These are phyloP conservation scores for Plantago elongata DNA, from an alignment of 257 asterid species.

Conservation along the genomic window DNA sequence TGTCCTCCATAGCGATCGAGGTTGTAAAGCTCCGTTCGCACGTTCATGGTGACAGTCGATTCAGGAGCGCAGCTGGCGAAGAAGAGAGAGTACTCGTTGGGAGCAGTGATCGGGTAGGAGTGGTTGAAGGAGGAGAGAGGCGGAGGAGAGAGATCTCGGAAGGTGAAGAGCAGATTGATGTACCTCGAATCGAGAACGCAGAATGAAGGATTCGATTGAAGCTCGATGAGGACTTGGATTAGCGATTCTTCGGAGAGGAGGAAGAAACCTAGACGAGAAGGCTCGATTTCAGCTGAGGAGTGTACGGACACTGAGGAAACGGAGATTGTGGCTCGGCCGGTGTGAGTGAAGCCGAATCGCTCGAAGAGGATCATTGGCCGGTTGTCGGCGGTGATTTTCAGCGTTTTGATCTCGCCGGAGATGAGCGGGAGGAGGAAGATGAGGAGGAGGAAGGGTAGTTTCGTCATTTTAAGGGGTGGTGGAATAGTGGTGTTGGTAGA, in stretches of 20 bases:
- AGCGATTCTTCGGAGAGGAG: constrained; percentile 68
- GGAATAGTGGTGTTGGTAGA: background rate
- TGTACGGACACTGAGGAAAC: constrained; percentile 34
- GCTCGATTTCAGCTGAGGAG: constrained; percentile 23
- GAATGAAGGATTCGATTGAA: constrained; percentile 56
- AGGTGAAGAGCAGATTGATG: constrained; percentile 41
- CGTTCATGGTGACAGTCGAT: constrained; percentile 56
- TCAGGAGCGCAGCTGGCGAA: constrained; percentile 68
- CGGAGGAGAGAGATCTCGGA: constrained; percentile 42
- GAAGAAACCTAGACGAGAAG: constrained; percentile 65
- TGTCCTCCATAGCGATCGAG: constrained; percentile 49
- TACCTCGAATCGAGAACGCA: constrained; percentile 55
- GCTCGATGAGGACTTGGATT: constrained; percentile 38
- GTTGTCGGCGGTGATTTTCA: constrained; percentile 48
- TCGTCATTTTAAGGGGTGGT: background rate
- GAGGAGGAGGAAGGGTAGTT: constrained; percentile 14
- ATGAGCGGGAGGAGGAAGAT: constrained; percentile 23
- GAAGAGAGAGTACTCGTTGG: constrained; percentile 67
- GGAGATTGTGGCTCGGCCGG: constrained; percentile 68
- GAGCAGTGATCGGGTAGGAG: constrained; percentile 38
- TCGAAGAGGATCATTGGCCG: constrained; percentile 66
- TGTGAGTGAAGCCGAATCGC: constrained; percentile 81
- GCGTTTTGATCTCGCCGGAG: constrained; percentile 51
- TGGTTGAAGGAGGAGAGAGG: constrained; percentile 26
- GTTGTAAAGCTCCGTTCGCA: constrained; percentile 65